Evolutionary conservation across 768 basidiomycete genomes (phyloP).

Genomic region (Candolleomyces eurysporus): DNA sequence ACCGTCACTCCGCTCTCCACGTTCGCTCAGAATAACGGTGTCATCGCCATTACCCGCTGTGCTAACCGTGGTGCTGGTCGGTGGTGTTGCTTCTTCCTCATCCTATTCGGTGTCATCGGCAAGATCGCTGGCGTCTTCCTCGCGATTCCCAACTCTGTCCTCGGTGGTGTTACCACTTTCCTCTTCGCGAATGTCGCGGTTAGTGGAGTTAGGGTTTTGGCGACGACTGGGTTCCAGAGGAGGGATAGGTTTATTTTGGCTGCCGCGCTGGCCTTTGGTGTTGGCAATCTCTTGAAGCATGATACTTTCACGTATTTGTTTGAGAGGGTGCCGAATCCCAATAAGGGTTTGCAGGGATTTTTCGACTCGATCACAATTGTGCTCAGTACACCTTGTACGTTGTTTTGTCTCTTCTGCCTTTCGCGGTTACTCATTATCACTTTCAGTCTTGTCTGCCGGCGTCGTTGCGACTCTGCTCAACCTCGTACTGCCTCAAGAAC

Average conservation of each 20-base stretch:
- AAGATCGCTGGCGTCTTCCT: conserved; percentile 85
- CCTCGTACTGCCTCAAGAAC: conserved; percentile 46
- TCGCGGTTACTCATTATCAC: neutral
- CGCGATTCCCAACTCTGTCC: conserved; percentile 78
- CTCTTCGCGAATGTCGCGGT: conserved; percentile 74
- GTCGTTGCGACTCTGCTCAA: conserved; percentile 60
- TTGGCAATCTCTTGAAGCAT: conserved; percentile 69
- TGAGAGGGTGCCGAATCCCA: conserved; percentile 53
- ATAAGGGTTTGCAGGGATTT: conserved; percentile 59
- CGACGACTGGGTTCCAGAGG: conserved; percentile 56
- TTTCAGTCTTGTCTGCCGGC: conserved; percentile 55
- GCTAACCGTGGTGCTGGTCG: conserved; percentile 78
- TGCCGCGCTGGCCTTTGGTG: conserved; percentile 64
- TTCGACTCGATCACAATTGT: conserved; percentile 80
- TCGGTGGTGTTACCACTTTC: conserved; percentile 87
- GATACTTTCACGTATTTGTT: conserved; percentile 69
- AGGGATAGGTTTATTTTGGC: conserved; percentile 70
- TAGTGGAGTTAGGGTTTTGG: conserved; percentile 70
- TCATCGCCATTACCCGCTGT: conserved; percentile 82
- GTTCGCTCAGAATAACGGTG: conserved; percentile 83
- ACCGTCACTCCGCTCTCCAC: conserved; percentile 79
- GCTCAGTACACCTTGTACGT: conserved; percentile 77
- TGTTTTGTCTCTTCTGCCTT: neutral
- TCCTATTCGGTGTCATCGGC: conserved; percentile 76
- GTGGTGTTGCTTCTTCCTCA: conserved; percentile 78